phyloP scores from a whole-genome alignment of 2,329 filamentous ascomycete species.

The Fusarium circinatum region DNA sequence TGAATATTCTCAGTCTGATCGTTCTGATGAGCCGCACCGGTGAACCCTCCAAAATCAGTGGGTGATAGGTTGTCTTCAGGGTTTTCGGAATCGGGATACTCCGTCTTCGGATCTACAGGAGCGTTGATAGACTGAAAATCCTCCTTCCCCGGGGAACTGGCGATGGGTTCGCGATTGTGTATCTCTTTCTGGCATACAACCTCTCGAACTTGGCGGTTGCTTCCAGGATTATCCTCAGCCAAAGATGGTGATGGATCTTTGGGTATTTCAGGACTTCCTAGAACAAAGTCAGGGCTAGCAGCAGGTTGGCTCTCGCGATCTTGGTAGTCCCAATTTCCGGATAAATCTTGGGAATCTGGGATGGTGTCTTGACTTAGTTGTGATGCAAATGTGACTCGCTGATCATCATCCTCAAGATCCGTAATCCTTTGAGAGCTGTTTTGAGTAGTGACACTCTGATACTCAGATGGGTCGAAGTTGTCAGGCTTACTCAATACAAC shows the following conservation, averaged over 20 bases:
- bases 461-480: constrained; percentile 51
- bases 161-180: background rate
- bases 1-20: background rate
- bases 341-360: constrained; percentile 56
- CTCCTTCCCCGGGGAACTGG: background rate
- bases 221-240: background rate
- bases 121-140: background rate
- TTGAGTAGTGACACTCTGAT: constrained; percentile 48
- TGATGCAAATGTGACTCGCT: constrained; percentile 45
- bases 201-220: background rate
- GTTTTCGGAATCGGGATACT: background rate
- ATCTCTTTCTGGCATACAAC: background rate
- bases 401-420: constrained; percentile 51
- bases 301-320: constrained; percentile 2
- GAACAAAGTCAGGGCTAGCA: background rate
- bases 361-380: constrained; percentile 52
- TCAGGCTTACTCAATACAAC: constrained; percentile 47
- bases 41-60: background rate
- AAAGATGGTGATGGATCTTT: background rate
- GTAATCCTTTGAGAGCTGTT: constrained; percentile 44
- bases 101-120: background rate
- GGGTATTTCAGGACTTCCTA: background rate
- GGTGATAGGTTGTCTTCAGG: background rate
- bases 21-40: background rate
- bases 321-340: constrained; percentile 39